These are phyloP conservation scores for Gymnopilus dilepis DNA, from an alignment of 768 basidiomycete genomes.

Conservation along the genomic window DNA sequence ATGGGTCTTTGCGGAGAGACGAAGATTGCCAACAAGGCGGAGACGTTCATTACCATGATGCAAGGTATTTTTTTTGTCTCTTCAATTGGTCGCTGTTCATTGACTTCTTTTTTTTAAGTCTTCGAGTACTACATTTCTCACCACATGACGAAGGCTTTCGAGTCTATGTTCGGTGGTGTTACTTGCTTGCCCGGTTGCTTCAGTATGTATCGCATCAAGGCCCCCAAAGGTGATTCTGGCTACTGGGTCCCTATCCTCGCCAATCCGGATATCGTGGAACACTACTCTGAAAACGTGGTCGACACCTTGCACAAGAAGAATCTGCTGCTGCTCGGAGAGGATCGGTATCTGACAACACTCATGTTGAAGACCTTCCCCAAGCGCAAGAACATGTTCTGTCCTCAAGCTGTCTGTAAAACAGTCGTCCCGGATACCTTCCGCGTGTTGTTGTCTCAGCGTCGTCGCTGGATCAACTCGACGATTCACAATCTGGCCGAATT, in stretches of 20 bases:
- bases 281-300: slow-evolving; percentile 99
- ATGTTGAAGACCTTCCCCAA: slow-evolving; percentile 99
- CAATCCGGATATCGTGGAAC: slow-evolving; percentile 98
- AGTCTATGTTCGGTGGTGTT: slow-evolving; percentile 99
- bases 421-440: slow-evolving; percentile 97
- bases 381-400: slow-evolving; percentile 98
- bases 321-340: slow-evolving; percentile 93
- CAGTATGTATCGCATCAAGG: slow-evolving; percentile 99
- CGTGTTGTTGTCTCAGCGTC: slow-evolving; percentile 92
- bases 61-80: slow-evolving; percentile 70
- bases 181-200: slow-evolving; percentile 99
- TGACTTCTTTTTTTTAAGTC: slow-evolving; percentile 53
- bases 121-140: slow-evolving; percentile 99
- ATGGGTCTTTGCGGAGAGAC: slow-evolving; percentile 99
- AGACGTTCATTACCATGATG: slow-evolving; percentile 99
- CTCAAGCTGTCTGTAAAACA: slow-evolving; percentile 99
- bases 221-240: slow-evolving; percentile 93
- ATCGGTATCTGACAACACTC: slow-evolving; percentile 97
- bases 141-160: slow-evolving; percentile 98
- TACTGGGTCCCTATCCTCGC: slow-evolving; percentile 99
- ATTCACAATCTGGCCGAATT: slow-evolving; percentile 98
- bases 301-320: slow-evolving; percentile 99
- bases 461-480: slow-evolving; percentile 99
- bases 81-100: neutral
- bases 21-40: slow-evolving; percentile 99